These are phyloP conservation scores for Trichophyton verrucosum DNA, from an alignment of 2,329 filamentous ascomycete genomes.

Conservation along the genomic window DNA sequence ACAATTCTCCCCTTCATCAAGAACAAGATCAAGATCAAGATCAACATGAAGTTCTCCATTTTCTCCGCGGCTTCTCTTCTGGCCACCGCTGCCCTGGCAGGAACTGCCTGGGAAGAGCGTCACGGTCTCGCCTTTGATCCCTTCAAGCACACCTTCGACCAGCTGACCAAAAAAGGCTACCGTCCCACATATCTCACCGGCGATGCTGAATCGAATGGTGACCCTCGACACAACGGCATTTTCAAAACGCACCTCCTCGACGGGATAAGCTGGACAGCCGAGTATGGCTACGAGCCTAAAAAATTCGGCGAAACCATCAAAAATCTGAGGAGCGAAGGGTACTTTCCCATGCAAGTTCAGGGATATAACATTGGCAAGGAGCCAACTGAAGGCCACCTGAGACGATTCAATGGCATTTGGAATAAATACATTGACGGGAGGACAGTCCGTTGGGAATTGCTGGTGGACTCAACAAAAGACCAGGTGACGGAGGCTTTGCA, in stretches of 20 bases:
- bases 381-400: background rate
- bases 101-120: slow-evolving; percentile 5
- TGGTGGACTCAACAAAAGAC: background rate
- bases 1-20: background rate
- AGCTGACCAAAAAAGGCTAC: slow-evolving; percentile 6
- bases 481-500: background rate
- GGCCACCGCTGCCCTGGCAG: background rate
- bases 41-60: background rate
- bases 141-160: slow-evolving; percentile 9
- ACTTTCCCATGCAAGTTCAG: background rate
- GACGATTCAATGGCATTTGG: slow-evolving; percentile 10
- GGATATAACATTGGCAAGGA: background rate
- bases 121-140: slow-evolving; percentile 5
- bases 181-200: slow-evolving; percentile 8
- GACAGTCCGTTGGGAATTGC: background rate
- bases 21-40: background rate
- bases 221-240: slow-evolving; percentile 8
- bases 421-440: background rate
- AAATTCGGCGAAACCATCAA: slow-evolving; percentile 8
- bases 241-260: slow-evolving; percentile 6
- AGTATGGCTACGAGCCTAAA: slow-evolving; percentile 6
- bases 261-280: slow-evolving; percentile 4
- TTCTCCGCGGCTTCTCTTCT: background rate
- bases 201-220: background rate
- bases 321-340: slow-evolving; percentile 5